These are phyloP conservation scores for Ceratocystiopsis sp. DNA, from an alignment of 2,329 filamentous ascomycete species.

Conservation along the genomic window DNA sequence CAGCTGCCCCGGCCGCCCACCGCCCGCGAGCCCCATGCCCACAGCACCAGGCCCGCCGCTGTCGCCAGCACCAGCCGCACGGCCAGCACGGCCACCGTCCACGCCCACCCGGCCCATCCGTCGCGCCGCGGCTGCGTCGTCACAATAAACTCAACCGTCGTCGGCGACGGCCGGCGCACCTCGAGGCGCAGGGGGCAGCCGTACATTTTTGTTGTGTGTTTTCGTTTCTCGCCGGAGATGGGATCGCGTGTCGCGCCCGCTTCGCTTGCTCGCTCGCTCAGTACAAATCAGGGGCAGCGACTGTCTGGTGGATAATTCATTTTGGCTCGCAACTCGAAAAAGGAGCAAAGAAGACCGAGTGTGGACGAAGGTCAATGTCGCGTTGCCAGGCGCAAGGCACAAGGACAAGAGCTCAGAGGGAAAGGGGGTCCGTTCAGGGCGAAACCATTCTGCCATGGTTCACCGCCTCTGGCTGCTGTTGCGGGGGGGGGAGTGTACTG, in stretches of 20 bases:
- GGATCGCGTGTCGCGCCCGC: too few species aligned
- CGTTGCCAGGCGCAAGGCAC: too few species aligned
- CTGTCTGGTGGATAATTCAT: too few species aligned
- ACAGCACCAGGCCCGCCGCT: conserved; percentile 31
- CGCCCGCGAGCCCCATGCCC: conserved; percentile 20
- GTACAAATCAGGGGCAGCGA: too few species aligned
- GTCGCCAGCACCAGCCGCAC: conserved; percentile 23
- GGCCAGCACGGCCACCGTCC: conserved; percentile 26
- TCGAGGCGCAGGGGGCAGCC: conserved; percentile 37
- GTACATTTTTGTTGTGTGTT: conserved; percentile 37
- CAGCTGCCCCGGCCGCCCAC: neutral
- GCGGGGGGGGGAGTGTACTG: too few species aligned
- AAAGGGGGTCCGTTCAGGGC: too few species aligned
- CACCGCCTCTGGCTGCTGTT: neutral
- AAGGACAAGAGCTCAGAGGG: too few species aligned
- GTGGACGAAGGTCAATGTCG: too few species aligned
- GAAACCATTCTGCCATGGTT: neutral
- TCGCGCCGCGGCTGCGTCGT: conserved; percentile 48
- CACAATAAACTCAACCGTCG: conserved; percentile 83
- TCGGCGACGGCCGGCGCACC: conserved; percentile 57
- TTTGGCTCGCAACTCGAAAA: too few species aligned
- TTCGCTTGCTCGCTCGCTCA: too few species aligned
- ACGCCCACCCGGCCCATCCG: conserved; percentile 15
- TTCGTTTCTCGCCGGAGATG: neutral
- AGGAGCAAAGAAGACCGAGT: neutral